Base-by-base conservation (phyloP, 768 basidiomycete species). In the Nidularia pulvinata region DNA sequence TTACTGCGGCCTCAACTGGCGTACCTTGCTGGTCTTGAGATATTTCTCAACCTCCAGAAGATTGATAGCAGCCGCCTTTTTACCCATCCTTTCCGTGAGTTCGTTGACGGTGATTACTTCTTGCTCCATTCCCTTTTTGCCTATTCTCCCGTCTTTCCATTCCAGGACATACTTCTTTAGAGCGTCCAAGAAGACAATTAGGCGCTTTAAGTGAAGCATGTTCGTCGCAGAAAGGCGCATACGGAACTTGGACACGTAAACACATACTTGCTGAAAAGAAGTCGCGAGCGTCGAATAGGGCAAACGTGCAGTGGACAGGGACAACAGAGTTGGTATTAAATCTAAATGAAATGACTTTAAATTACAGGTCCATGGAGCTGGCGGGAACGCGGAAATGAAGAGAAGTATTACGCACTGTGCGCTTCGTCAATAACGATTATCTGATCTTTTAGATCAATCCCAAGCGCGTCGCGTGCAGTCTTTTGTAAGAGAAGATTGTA, bases 341-440 rank as follows among this genome's bases (percentile, higher is more conserved):
- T 97, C 93, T 95, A 54, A 4, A 37, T 55, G 51, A n/a, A 48
- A 25, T 42, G 36, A 45, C 37, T 22, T 48, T 13, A 22, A 37
- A 5, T 36, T 52, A 30, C 52, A 51, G 25, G 11, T 37, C 1
- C 32, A 49, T 16, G 14, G 5, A n/a, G n/a, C n/a, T n/a, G n/a
- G n/a, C n/a, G n/a, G n/a, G n/a, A n/a, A n/a, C n/a, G n/a, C n/a
- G n/a, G n/a, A n/a, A n/a, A n/a, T n/a, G 25, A 14, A 34, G 16
- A 39, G 19, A 16, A 34, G 10, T 7, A 46, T 25, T 22, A 74
- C 91, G 53, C 61, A 95, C 93, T 98, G 69, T 99, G 96, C 0
- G 96, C 96, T 73, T 99, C 96, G 63, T 99, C 96, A 51, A 99
- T 85, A 22, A 98, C 79, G 33, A 99, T 83, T 14, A 98, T 77